Base-by-base conservation (phyloP, 1,139 yeast species). In the Geotrichum cucujoidarum region DNA sequence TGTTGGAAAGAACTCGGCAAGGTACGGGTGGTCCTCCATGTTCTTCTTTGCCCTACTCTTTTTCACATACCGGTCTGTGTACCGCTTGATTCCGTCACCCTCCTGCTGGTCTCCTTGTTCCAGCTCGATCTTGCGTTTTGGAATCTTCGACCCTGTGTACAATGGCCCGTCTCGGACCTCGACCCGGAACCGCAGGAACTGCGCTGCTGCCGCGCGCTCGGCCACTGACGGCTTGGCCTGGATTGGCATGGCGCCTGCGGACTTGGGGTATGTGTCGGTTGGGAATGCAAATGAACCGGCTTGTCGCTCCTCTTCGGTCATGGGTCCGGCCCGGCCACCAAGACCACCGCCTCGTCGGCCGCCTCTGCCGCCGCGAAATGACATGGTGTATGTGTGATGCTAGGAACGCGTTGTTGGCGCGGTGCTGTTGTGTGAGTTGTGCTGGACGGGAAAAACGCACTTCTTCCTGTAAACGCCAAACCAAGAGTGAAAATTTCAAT, bases 1-100 rank as follows among this genome's bases (percentile, higher is more conserved):
- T 22, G 72, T 74, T 0, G 97, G 97, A 65, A 90, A 87, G 54
- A 84, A 74, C 32, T 57, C 57, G 29, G 61, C 52, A 43, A 52
- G 52, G 62, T 83, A 88, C 1, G 96, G 95, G 67, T 87, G 94
- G 51, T 86, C 95, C 55, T 83, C 84, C 16, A 85, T 77, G 2
- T 94, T 81, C 49, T 83, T 75, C 1, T 92, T 92, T n/a, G 82
- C 76, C 59, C 78, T 82, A 50, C 86, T 77, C 54, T 79, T 81
- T 61, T 83, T 83, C 56, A 83, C 73, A 52, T 67, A 68, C 40
- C 60, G 49, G 53, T 68, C 72, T 4, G 69, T 63, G 51, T 67
- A 68, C 31, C 72, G 57, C 51, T 63, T 57, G 37, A 68, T 60
- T 17, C 66, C 65, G 45, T 68, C 71, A 18, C 27, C 27, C 8